Conservation (phyloP, 768 basidiomycete genomes). For the Agrocybe praecox region DNA sequence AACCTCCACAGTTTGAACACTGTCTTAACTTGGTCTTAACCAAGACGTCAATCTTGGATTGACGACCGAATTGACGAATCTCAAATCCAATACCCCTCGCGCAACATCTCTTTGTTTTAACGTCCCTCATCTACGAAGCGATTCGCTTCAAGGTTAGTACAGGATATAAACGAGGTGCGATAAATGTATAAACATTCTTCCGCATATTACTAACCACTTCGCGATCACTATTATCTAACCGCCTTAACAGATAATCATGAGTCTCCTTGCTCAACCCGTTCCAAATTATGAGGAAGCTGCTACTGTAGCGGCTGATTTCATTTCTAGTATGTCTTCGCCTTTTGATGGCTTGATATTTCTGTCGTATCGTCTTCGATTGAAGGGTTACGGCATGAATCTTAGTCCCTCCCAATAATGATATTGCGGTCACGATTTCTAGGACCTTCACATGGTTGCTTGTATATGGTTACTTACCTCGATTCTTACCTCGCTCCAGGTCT, state of each 20-base stretch:
- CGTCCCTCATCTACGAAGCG: background rate
- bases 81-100: background rate
- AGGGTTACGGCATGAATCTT: background rate
- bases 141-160: background rate
- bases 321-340: constrained; percentile 37
- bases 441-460: constrained; percentile 4
- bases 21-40: background rate
- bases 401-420: too few species aligned
- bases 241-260: constrained; percentile 17
- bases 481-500: constrained; percentile 33
- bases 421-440: too few species aligned
- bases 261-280: constrained; percentile 16
- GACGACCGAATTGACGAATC: background rate
- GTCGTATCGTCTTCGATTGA: constrained; percentile 5
- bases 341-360: background rate
- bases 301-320: constrained; percentile 44
- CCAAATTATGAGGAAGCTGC: constrained; percentile 48
- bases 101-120: background rate
- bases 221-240: background rate
- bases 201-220: background rate
- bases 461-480: constrained; percentile 11
- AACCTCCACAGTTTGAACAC: background rate
- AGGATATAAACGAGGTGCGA: background rate
- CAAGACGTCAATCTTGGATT: background rate
- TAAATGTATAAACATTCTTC: background rate